These are phyloP conservation scores for Triadica sebifera DNA, from an alignment of 345 rosid genomes.

Conservation along the genomic window DNA sequence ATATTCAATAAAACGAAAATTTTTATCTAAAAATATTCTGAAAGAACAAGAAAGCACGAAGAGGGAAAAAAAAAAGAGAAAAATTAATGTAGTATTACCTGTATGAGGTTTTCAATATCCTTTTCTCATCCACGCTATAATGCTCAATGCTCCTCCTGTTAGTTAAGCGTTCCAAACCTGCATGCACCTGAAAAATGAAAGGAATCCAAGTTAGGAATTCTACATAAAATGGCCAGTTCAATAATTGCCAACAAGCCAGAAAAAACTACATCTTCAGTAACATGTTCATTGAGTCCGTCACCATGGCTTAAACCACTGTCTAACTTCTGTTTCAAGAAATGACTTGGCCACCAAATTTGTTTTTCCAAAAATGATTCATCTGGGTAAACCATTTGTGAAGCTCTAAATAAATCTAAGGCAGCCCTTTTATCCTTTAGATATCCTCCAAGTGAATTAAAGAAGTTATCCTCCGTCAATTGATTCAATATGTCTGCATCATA, in stretches of 20 bases:
- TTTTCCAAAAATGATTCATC: conserved; percentile 51
- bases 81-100: conserved; percentile 36
- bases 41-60: background rate
- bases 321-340: conserved; percentile 43
- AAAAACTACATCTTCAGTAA: too few species aligned
- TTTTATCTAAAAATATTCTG: background rate
- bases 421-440: conserved; percentile 45
- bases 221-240: too few species aligned
- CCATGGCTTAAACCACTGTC: conserved; percentile 20
- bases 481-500: conserved; percentile 49
- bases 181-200: conserved; percentile 55
- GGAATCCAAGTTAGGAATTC: background rate
- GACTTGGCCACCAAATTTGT: conserved; percentile 52
- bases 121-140: conserved; percentile 33
- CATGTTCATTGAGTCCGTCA: too few species aligned
- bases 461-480: conserved; percentile 47
- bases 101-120: conserved; percentile 57
- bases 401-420: conserved; percentile 64
- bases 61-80: background rate
- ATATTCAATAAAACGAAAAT: too few species aligned
- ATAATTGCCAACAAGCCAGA: too few species aligned
- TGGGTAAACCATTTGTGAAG: conserved; percentile 53
- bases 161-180: conserved; percentile 53
- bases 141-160: conserved; percentile 59
- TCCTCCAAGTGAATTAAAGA: conserved; percentile 57